phyloP scores from a whole-genome alignment of 345 rosid genomes.

The Nasturtium officinale region DNA sequence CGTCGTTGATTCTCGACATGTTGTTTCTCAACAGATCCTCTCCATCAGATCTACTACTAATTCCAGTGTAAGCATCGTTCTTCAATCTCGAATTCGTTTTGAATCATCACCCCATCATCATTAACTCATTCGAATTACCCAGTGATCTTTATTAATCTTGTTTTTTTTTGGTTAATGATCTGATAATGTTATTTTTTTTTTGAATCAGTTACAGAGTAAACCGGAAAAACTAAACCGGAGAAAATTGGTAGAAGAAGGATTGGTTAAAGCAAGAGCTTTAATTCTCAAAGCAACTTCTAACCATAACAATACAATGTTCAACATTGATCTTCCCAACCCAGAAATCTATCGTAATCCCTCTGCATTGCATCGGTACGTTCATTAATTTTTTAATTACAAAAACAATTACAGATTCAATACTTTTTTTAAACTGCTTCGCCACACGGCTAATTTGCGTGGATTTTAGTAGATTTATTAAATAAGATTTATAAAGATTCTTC shows the following conservation, averaged over 20 bases:
- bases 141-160: neutral
- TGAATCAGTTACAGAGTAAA: conserved; percentile 49
- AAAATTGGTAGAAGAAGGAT: conserved; percentile 54
- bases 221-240: conserved; percentile 41
- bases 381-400: neutral
- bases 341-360: conserved; percentile 59
- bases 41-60: conserved; percentile 31
- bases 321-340: conserved; percentile 27
- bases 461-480: neutral
- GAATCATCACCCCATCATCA: neutral
- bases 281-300: conserved; percentile 51
- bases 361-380: conserved; percentile 63
- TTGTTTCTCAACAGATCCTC: conserved; percentile 30
- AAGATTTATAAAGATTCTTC: conserved; percentile 11
- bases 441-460: conserved; percentile 31
- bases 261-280: conserved; percentile 66
- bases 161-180: neutral
- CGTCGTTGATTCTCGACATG: conserved; percentile 29
- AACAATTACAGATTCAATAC: conserved; percentile 34
- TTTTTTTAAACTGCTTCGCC: too few species aligned
- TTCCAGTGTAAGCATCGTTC: conserved; percentile 17
- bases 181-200: neutral
- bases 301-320: conserved; percentile 37
- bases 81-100: too few species aligned
- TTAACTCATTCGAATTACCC: neutral